Conservation (phyloP, 1,284 basidiomycete genomes). For the Puccinia coronata region DNA sequence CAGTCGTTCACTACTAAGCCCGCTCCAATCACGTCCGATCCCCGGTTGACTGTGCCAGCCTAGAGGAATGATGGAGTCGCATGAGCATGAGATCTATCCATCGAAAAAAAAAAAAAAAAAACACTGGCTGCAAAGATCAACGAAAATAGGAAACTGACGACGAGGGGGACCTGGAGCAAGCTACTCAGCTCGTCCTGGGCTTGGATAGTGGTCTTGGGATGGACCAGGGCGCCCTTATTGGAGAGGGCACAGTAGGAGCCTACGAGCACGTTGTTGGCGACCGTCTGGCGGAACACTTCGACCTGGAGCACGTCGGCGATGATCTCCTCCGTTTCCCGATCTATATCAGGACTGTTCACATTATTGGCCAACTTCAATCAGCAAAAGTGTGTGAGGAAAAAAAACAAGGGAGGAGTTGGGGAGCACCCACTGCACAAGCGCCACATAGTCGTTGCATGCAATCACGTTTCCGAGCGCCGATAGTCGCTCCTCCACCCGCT, state of each 20-base stretch:
- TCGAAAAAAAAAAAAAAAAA: too few species aligned
- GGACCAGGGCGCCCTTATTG: constrained; percentile 95
- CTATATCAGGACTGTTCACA: constrained; percentile 72
- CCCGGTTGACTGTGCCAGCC: constrained; percentile 96
- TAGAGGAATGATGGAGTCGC: not conserved
- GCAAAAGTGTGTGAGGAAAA: constrained; percentile 54
- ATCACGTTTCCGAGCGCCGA: constrained; percentile 98
- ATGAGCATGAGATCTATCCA: too few species aligned
- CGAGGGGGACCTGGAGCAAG: constrained; percentile 88
- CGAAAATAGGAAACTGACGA: constrained; percentile 58
- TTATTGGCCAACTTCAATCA: constrained; percentile 53
- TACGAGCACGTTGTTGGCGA: constrained; percentile 94
- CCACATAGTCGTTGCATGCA: constrained; percentile 96
- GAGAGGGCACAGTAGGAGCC: constrained; percentile 92
- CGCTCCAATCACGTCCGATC: constrained; percentile 95
- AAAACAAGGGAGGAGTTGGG: not conserved
- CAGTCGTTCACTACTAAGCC: constrained; percentile 98
- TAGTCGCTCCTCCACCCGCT: constrained; percentile 93
- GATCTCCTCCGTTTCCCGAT: constrained; percentile 98
- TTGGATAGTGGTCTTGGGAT: constrained; percentile 93
- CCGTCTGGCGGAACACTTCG: constrained; percentile 96
- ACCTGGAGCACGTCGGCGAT: constrained; percentile 99
- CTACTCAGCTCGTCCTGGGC: constrained; percentile 97
- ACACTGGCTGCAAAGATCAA: not conserved
- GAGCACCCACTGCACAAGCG: constrained; percentile 71